A percentile compares a stretch with the other conserved stretches of the same genome.
These are phyloP conservation scores for Rubroshorea leprosula DNA, from an alignment of 345 rosid species.

Conservation along the genomic window DNA sequence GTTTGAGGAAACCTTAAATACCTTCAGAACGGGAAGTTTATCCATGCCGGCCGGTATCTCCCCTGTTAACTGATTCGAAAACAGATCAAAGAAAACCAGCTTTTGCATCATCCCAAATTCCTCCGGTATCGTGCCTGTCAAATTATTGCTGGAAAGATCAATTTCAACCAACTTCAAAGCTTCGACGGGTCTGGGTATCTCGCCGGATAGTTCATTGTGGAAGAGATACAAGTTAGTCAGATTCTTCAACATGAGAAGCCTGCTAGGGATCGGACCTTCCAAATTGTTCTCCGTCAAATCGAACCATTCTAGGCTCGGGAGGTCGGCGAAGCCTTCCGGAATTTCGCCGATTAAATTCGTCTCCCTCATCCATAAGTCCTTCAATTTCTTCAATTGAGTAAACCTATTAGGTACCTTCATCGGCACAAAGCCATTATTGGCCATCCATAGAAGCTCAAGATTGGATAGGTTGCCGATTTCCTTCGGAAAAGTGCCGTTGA, in stretches of 20 bases:
- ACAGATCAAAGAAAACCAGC: slow-evolving; percentile 33
- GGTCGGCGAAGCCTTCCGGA: slow-evolving; percentile 38
- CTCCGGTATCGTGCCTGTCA: slow-evolving; percentile 60
- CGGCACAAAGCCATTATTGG: no score
- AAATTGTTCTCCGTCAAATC: slow-evolving; percentile 46
- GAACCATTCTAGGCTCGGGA: slow-evolving; percentile 41
- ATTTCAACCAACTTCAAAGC: slow-evolving; percentile 39
- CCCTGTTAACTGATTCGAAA: slow-evolving; percentile 50
- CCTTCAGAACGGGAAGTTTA: no score
- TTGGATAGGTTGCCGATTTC: no score
- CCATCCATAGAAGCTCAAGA: no score
- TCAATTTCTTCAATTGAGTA: slow-evolving; percentile 54
- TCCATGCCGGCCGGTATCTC: no score
- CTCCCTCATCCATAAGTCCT: slow-evolving; percentile 31
- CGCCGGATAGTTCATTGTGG: slow-evolving; percentile 60
- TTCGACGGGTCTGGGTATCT: slow-evolving; percentile 43
- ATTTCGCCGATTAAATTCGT: slow-evolving; percentile 59
- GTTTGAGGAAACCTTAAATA: no score
- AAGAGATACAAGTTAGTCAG: slow-evolving; percentile 30
- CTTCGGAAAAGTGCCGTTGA: no score
- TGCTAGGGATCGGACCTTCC: slow-evolving; percentile 49
- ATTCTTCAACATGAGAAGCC: slow-evolving; percentile 47
- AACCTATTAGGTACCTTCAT: no score
- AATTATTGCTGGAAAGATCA: slow-evolving; percentile 38
- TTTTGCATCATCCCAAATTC: slow-evolving; percentile 53